Base-by-base conservation (phyloP, 148 eudicot species). In the Hydrangea macrophylla region DNA sequence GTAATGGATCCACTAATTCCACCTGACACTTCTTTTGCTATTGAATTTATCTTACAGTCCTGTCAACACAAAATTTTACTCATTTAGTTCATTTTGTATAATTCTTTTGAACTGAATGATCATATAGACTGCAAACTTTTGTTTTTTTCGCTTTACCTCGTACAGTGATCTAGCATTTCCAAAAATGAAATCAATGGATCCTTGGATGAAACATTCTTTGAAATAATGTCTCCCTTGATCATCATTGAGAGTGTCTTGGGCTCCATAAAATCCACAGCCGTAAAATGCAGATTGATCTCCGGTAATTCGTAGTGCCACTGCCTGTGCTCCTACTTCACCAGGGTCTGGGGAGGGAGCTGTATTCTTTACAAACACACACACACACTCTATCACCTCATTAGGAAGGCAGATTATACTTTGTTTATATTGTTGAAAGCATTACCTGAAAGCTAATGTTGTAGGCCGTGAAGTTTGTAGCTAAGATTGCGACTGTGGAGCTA, bases 111-210 rank as follows among this genome's bases (percentile, higher is more conserved):
- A 13, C 48, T 1, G 6, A 42, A 0, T 42, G 48, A 42, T 42
- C 17, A 9, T 15, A 18, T 18, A 48, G 53, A 35, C 39, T 35
- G 5, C 39, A 35, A 8, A 3, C 39, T 8, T 35, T 35, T 35
- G 8, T 35, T 35, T 35, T 3, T 35, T 35, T 35, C 36, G 31
- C 17, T 33, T n/a, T 78, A 89, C 98, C 93, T 83, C 81, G 48
- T 79, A 92, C 28, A 92, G 86, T 54, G 97, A 89, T 77, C 85
- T 82, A 35, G 77, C 98, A 67, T 80, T 78, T 60, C 98, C 98
- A 67, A 92, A 92, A 62, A 92, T 89, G 76, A 92, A 87, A 78
- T 92, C 98, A 50, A 92, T 92, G 31, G 98, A 92, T 55, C 98
- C 96, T 74, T 92, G 85, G 69, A 92, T 87, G 76, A 78, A 89